phyloP scores from a whole-genome alignment of 495 filamentous ascomycete genomes.

The Aspergillus sclerotiicarbonarius region DNA sequence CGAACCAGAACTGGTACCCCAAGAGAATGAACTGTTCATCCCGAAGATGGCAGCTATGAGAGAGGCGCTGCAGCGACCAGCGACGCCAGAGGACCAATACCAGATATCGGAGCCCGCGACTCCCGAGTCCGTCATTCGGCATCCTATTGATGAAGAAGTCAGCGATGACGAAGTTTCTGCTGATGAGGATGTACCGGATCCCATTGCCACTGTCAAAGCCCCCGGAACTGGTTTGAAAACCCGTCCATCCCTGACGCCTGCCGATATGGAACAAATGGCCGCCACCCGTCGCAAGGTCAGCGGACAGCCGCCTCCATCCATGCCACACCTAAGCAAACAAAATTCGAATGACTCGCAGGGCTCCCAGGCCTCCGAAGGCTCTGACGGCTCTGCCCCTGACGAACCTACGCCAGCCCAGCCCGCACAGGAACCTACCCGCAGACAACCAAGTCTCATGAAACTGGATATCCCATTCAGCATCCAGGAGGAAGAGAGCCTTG shows the following conservation, averaged over 20 bases:
- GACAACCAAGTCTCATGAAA: constrained; percentile 53
- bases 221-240: constrained; percentile 87
- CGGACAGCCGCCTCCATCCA: constrained; percentile 61
- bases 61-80: constrained; percentile 54
- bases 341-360: constrained; percentile 31
- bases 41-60: constrained; percentile 50
- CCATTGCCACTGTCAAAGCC: constrained; percentile 84
- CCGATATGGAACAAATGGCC: constrained; percentile 83
- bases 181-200: constrained; percentile 67
- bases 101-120: constrained; percentile 66
- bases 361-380: constrained; percentile 3
- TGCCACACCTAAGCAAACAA: constrained; percentile 46
- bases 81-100: constrained; percentile 60
- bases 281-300: constrained; percentile 83
- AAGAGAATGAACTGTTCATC: constrained; percentile 10
- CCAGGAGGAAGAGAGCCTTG: constrained; percentile 55
- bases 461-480: constrained; percentile 67
- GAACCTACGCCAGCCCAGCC: constrained; percentile 31
- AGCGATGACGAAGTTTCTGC: constrained; percentile 29
- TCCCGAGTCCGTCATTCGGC: constrained; percentile 91
- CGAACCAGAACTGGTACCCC: constrained; percentile 12
- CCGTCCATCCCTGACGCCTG: constrained; percentile 78
- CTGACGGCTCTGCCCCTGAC: constrained; percentile 33
- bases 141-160: constrained; percentile 50
- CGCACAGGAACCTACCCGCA: constrained; percentile 30